Evolutionary conservation across 768 basidiomycete genomes (phyloP).

Genomic region (Tulasnella calospora): DNA sequence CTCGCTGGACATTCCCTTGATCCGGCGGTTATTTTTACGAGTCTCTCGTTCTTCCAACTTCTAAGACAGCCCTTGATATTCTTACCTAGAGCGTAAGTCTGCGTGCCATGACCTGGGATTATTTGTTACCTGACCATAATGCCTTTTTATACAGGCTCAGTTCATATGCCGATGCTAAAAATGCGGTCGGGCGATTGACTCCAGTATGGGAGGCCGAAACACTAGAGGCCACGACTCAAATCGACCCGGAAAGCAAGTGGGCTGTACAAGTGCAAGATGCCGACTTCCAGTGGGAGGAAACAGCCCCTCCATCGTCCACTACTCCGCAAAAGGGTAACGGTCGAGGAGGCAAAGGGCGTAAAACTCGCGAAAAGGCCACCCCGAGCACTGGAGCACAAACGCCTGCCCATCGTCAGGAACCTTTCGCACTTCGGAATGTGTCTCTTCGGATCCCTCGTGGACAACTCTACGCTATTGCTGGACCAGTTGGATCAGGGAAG

Average conservation of each 20-base stretch:
- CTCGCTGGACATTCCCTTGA: conserved; percentile 51
- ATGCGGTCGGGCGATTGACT: conserved; percentile 51
- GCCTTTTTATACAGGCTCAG: conserved; percentile 43
- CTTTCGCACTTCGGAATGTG: conserved; percentile 52
- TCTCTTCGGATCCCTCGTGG: conserved; percentile 53
- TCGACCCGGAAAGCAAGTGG: conserved; percentile 45
- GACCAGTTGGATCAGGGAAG: conserved; percentile 65
- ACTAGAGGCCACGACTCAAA: conserved; percentile 20
- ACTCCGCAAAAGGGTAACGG: not conserved
- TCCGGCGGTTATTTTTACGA: conserved; percentile 63
- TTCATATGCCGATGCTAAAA: conserved; percentile 58
- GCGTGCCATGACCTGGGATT: not conserved
- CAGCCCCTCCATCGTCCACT: conserved; percentile 25
- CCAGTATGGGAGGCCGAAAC: conserved; percentile 57
- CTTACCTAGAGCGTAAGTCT: conserved; percentile 43
- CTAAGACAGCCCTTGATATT: conserved; percentile 68
- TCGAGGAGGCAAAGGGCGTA: not conserved
- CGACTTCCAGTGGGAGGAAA: conserved; percentile 60
- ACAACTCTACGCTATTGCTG: conserved; percentile 53
- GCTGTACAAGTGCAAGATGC: conserved; percentile 53
- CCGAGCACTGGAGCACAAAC: conserved; percentile 11
- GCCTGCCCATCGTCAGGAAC: conserved; percentile 29
- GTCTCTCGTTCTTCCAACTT: conserved; percentile 58
- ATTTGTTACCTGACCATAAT: conserved; percentile 1
- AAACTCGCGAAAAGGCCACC: conserved; percentile 18